Conservation (phyloP, 805 yeast genomes). For the Priceomyces medius region DNA sequence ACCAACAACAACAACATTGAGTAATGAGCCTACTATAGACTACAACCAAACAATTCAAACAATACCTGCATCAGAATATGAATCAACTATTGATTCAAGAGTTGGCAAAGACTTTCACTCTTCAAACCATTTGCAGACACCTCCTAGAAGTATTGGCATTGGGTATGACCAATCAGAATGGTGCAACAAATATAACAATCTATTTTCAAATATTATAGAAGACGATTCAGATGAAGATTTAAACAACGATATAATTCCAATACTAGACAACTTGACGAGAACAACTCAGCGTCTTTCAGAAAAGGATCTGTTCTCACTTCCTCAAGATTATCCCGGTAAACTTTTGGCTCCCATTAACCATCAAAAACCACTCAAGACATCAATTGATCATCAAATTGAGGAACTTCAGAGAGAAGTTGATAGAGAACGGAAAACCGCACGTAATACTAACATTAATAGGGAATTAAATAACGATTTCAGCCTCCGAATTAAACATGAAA, state of each 20-base stretch:
- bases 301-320: constrained; percentile 13
- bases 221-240: constrained; percentile 13
- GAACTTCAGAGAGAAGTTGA: constrained; percentile 9
- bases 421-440: constrained; percentile 9
- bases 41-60: constrained; percentile 26
- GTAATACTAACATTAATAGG: constrained; percentile 11
- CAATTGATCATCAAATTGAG: constrained; percentile 7
- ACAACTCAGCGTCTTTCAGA: constrained; percentile 3
- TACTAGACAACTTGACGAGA: constrained; percentile 6
- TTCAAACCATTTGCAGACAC: neutral
- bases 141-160: neutral
- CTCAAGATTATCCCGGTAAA: constrained; percentile 21
- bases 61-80: neutral
- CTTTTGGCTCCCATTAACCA: constrained; percentile 4
- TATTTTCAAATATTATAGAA: constrained; percentile 5
- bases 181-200: constrained; percentile 3
- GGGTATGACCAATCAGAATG: neutral
- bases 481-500: neutral
- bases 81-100: constrained; percentile 8
- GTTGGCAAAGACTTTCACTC: neutral
- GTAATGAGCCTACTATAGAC: constrained; percentile 36
- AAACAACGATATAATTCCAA: constrained; percentile 8
- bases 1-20: constrained; percentile 16
- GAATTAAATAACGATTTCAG: constrained; percentile 8
- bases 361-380: neutral